These are phyloP conservation scores for Cadophora luteo-olivacea DNA, from an alignment of 2,329 filamentous ascomycete species.

Conservation along the genomic window DNA sequence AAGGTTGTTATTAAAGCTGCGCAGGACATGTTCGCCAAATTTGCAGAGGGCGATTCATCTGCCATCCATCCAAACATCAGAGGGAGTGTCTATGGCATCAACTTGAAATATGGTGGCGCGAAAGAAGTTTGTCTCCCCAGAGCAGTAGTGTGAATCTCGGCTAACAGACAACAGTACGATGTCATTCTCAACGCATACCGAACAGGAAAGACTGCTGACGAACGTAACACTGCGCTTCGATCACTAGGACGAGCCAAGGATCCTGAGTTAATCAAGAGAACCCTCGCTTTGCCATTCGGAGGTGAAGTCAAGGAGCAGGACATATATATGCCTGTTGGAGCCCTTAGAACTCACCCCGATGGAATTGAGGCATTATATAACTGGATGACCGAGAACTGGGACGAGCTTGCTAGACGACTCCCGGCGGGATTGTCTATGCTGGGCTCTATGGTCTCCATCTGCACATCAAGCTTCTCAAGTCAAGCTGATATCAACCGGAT, in stretches of 20 bases:
- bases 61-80: conserved; percentile 94
- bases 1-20: conserved; percentile 78
- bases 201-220: conserved; percentile 77
- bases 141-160: not conserved
- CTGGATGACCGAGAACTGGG: conserved; percentile 91
- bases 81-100: conserved; percentile 84
- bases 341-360: conserved; percentile 76
- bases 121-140: conserved; percentile 66
- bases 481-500: conserved; percentile 78
- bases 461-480: conserved; percentile 80
- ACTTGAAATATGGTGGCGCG: conserved; percentile 81
- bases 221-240: conserved; percentile 90
- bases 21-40: conserved; percentile 90
- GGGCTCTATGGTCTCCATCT: conserved; percentile 81
- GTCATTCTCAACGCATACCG: conserved; percentile 77
- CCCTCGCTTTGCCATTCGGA: conserved; percentile 75
- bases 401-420: conserved; percentile 78
- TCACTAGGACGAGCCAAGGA: conserved; percentile 80
- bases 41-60: conserved; percentile 75
- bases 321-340: conserved; percentile 85
- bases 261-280: conserved; percentile 80
- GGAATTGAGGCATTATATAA: conserved; percentile 82
- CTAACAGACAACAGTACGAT: conserved; percentile 65
- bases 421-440: conserved; percentile 89
- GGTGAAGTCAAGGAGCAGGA: conserved; percentile 93